Evolutionary conservation across 2,329 filamentous ascomycete genomes (phyloP).

Genomic region (Furcasterigmium furcatum): DNA sequence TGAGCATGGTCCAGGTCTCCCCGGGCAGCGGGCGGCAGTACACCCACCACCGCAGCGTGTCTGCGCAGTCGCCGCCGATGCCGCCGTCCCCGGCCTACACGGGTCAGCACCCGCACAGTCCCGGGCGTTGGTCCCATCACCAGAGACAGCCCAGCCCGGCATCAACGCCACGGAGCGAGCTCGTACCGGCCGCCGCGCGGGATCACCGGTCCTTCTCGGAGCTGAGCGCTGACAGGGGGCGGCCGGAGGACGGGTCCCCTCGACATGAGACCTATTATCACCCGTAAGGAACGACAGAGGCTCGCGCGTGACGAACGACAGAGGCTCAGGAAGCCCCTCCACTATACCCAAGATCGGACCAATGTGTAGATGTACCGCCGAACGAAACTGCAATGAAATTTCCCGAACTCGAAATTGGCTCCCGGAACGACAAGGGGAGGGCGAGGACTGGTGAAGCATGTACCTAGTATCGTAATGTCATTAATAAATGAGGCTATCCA

Average conservation of each 20-base stretch:
- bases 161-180: background rate
- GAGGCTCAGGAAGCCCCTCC: background rate
- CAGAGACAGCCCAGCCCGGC: background rate
- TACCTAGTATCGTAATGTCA: no score
- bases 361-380: no score
- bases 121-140: background rate
- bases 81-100: no score
- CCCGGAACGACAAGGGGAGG: no score
- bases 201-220: background rate
- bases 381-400: no score
- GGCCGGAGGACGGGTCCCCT: background rate
- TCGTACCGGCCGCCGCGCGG: no score
- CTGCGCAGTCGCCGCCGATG: no score
- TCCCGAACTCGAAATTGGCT: no score
- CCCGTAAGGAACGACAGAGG: background rate
- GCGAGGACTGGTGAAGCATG: no score
- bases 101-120: no score
- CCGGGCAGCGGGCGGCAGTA: constrained; percentile 1
- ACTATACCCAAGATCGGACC: no score
- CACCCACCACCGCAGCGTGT: background rate
- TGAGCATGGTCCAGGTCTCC: constrained; percentile 23
- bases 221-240: background rate
- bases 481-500: no score
- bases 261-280: constrained; percentile 3
- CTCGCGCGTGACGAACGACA: background rate